Base-by-base conservation (phyloP, 2,329 filamentous ascomycete species). In the Sporothrix brasiliensis region DNA sequence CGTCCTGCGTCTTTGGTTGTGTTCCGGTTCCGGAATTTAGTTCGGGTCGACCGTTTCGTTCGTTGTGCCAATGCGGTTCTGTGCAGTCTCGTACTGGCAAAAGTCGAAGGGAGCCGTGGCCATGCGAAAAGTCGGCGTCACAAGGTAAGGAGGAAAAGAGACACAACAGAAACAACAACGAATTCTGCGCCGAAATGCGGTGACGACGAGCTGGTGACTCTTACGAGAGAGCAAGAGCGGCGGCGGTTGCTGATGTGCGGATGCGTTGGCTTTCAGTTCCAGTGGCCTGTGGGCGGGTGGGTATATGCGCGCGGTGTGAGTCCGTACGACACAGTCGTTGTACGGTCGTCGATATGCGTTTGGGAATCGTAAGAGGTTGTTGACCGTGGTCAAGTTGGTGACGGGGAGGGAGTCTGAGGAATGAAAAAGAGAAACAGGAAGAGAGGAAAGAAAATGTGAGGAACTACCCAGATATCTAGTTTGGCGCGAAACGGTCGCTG, bases 311-410 rank as follows among this genome's bases (percentile, higher is more conserved):
- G 16, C 63, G 47, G 10, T 27, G 63, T 39, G n/a, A 53, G 24
- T 54, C 49, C n/a, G 49, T 67, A 47, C n/a, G 65, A 67, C 65
- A 44, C 65, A 30, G 50, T 54, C 65, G 65, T 19, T 67, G 50
- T 39, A 14, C 10, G 10, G 47, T 66, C 47, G 63, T 66, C 10
- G 5, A 30, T 50, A 30, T 66, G 24, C 63, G 63, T 52, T 44
- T 66, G 9, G 11, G 27, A 30, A 27, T 52, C 21, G 63, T 34
- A 16, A 13, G 53, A 16, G 19, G 7, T 11, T 67, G 49, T 44
- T 54, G 30, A 19, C 27, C 21, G 65, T 56, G 50, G 50, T 67
- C 65, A 44, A 27, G 65, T 67, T 67, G 47, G 49, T 27, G 61
- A 65, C 61, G n/a, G 39, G 60, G 60, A 13, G 34, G 39, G 58